These are phyloP conservation scores for Talaromyces liani DNA, from an alignment of 495 filamentous ascomycete genomes.

Conservation along the genomic window DNA sequence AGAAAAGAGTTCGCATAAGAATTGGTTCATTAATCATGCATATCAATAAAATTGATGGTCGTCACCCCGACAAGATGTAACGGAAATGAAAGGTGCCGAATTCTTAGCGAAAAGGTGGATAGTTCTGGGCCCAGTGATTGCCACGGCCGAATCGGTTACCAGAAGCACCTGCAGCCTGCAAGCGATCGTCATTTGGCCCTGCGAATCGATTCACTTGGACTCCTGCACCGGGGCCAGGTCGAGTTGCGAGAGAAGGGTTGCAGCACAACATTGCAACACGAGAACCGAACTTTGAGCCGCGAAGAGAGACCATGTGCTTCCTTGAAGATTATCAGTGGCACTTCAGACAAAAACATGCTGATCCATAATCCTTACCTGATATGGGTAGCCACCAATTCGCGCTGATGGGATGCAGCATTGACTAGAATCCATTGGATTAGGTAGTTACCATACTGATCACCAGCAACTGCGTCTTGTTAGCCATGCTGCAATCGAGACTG, in stretches of 20 bases:
- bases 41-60: neutral
- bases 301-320: slow-evolving; percentile 98
- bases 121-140: slow-evolving; percentile 31
- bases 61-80: neutral
- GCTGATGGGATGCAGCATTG: slow-evolving; percentile 76
- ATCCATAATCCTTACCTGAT: slow-evolving; percentile 51
- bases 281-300: slow-evolving; percentile 96
- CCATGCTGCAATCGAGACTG: neutral
- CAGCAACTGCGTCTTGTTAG: slow-evolving; percentile 54
- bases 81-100: neutral
- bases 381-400: slow-evolving; percentile 86
- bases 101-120: slow-evolving; percentile 30
- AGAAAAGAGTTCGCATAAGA: neutral
- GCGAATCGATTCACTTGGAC: slow-evolving; percentile 50
- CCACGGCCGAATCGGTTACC: slow-evolving; percentile 28
- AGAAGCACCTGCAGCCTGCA: slow-evolving; percentile 20
- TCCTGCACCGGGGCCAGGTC: slow-evolving; percentile 73
- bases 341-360: slow-evolving; percentile 4
- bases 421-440: slow-evolving; percentile 94
- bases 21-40: neutral
- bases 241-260: slow-evolving; percentile 79
- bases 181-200: slow-evolving; percentile 47
- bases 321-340: slow-evolving; percentile 23
- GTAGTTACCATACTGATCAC: slow-evolving; percentile 98
- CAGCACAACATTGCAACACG: slow-evolving; percentile 98